Base-by-base conservation (phyloP, 2,329 filamentous ascomycete genomes). In the Neocucurbitaria cava region DNA sequence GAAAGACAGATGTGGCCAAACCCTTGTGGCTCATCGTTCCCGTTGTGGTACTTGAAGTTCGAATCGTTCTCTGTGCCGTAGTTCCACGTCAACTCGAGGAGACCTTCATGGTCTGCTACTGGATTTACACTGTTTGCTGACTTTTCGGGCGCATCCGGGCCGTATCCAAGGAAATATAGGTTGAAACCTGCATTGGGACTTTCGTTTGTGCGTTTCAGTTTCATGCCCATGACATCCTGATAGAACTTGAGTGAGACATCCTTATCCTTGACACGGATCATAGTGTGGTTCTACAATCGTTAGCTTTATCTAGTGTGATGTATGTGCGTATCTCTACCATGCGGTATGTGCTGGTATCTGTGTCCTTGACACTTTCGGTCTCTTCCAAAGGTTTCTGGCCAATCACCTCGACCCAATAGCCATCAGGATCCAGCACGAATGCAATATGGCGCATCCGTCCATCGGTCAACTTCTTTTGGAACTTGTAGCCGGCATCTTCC, bases 391-490 rank as follows among this genome's bases (percentile, higher is more conserved):
- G 79, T 69, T 89, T 90, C 74, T 90, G 88, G 9, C 89, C 87
- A 65, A 96, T 86, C 41, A 96, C 82, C 77, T 95, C 91, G 3
- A 95, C 89, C 90, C 81, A 81, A 62, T 81, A 81, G 24, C 73
- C 89, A 75, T 96, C 91, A 0, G 92, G 92, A 66, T 96, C 92
- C 49, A 96, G 85, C 1, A 84, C 93, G 73, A 98, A 98, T 0
- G 94, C 95, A 69, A 98, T 96, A 70, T 90, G 79, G 42, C 68
- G 70, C 74, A 77, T 77, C 52, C 89, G 85, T 2, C 95, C 95
- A 63, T 98, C 94, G 0, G 87, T 87, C 52, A 98, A 81, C 79
- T 91, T 96, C 86, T 98, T 98, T 83, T 98, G 92, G 79, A 98
- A 99, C 59, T 85, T 85, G 79, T 96, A 96, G 0, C 93, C 93